Evolutionary conservation across 352 stramenopile species (phyloP).

Genomic region (Globisporangium radiosum): DNA sequence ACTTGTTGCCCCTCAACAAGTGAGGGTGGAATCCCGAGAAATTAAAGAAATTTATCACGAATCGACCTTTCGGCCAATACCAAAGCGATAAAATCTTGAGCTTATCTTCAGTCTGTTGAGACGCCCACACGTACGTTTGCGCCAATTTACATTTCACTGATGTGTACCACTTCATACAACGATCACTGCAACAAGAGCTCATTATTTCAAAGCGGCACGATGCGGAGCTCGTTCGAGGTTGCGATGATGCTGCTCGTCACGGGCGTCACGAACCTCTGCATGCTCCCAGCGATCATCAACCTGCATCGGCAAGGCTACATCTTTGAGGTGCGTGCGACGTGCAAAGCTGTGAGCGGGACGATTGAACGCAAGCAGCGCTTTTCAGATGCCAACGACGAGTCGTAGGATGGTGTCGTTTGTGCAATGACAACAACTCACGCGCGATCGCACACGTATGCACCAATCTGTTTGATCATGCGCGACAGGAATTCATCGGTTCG

Average conservation of each 20-base stretch:
- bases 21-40: constrained; percentile 60
- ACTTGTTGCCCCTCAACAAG: constrained; percentile 18
- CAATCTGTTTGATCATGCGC: neutral
- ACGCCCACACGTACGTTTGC: neutral
- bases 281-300: constrained; percentile 62
- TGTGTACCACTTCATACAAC: neutral
- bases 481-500: constrained; percentile 63
- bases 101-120: too few species aligned
- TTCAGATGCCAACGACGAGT: too few species aligned
- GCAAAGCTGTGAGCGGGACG: neutral
- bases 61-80: constrained; percentile 59
- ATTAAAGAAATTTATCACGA: constrained; percentile 88
- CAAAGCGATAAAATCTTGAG: neutral
- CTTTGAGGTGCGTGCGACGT: constrained; percentile 48
- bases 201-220: constrained; percentile 9
- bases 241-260: constrained; percentile 68
- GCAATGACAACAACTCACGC: neutral
- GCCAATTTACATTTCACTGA: too few species aligned
- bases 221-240: constrained; percentile 59
- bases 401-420: neutral
- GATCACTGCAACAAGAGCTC: neutral
- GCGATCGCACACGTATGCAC: neutral
- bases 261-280: constrained; percentile 72
- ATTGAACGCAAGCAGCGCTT: too few species aligned
- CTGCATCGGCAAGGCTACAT: constrained; percentile 50